phyloP scores from a whole-genome alignment of 768 basidiomycete genomes.

The Mrakia gelida region DNA sequence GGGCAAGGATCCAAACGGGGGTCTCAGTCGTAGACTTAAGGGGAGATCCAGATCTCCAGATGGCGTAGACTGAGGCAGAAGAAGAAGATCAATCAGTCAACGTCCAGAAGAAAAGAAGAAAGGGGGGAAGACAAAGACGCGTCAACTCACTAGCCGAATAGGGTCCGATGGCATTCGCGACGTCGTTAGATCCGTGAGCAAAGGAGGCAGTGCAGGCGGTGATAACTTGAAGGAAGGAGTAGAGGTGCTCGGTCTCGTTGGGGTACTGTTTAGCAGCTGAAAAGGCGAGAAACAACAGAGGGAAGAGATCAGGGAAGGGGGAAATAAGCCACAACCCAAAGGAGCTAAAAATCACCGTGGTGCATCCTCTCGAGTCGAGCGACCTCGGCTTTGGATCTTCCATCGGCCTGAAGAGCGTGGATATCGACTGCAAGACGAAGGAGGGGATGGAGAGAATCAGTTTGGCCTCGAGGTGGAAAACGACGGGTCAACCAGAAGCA shows the following conservation, averaged over 20 bases:
- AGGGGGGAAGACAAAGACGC: conserved; percentile 8
- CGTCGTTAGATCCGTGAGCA: conserved; percentile 51
- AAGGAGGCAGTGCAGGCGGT: conserved; percentile 49
- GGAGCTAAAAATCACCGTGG: neutral
- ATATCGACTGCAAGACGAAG: conserved; percentile 41
- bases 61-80: conserved; percentile 36
- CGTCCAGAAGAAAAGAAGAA: too few species aligned
- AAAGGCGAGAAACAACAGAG: too few species aligned
- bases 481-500: neutral
- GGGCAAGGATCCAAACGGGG: conserved; percentile 47
- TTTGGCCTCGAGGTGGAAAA: neutral
- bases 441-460: neutral
- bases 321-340: too few species aligned
- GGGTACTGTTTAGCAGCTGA: conserved; percentile 41
- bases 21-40: conserved; percentile 41
- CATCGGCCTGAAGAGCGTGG: conserved; percentile 40
- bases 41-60: conserved; percentile 42
- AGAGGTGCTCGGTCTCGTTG: conserved; percentile 50
- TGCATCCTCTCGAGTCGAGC: conserved; percentile 5
- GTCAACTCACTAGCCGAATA: conserved; percentile 43
- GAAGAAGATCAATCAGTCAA: neutral
- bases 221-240: conserved; percentile 49
- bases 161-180: conserved; percentile 45
- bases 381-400: conserved; percentile 38
- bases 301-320: neutral